Conservation (phyloP, 108 stramenopile genomes). For the Parietichytrium sp. region DNA sequence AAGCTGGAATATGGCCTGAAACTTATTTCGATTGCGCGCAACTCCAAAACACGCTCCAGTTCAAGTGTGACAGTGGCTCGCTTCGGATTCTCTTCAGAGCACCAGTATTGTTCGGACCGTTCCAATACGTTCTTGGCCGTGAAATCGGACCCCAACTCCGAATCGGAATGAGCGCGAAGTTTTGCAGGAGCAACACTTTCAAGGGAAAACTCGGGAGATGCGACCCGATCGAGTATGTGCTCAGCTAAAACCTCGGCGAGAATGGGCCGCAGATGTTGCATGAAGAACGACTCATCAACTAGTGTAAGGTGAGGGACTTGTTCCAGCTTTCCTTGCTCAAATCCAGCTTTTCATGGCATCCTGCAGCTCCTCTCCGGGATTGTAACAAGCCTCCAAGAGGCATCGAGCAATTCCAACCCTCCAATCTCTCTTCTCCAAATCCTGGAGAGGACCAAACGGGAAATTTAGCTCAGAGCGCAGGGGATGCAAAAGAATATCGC, state of each 20-base stretch:
- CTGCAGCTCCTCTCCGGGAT: background rate
- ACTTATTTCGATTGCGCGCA: background rate
- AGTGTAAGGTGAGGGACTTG: background rate
- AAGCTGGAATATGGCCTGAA: background rate
- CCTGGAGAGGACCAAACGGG: background rate
- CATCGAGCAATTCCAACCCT: background rate
- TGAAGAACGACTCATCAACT: background rate
- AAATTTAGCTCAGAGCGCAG: background rate
- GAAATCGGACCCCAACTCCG: background rate
- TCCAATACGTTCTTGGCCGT: background rate
- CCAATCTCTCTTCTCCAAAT: background rate
- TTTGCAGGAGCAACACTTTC: background rate
- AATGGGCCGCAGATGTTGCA: no score
- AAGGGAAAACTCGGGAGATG: no score
- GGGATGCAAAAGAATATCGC: background rate
- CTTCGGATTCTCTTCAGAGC: background rate
- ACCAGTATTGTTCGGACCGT: background rate
- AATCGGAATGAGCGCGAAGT: background rate
- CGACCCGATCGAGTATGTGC: background rate
- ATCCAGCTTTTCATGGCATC: background rate
- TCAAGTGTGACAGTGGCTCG: background rate
- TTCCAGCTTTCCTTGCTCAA: background rate
- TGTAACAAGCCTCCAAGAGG: background rate
- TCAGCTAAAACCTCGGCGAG: background rate
- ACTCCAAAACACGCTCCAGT: background rate